Evolutionary conservation across 352 stramenopile genomes (phyloP).

Genomic region (Poterioochromonas sp.): DNA sequence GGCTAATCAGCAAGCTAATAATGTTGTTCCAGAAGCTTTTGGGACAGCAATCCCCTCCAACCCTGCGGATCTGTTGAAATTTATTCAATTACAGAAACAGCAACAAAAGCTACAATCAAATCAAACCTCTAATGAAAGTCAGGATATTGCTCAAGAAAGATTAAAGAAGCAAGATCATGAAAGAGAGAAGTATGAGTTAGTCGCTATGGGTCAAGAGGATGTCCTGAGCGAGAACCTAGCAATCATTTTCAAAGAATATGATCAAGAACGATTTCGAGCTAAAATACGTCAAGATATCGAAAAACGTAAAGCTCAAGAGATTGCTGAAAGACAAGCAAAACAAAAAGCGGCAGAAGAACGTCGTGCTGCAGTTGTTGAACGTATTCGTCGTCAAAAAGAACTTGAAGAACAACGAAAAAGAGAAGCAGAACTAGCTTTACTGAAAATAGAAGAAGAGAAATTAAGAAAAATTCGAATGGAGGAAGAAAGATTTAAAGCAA

Average conservation of each 20-base stretch:
- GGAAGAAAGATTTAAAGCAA: background rate
- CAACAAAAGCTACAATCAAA: background rate
- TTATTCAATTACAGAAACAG: conserved; percentile 17
- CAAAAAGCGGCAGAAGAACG: conserved; percentile 7
- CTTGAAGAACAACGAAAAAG: conserved; percentile 2
- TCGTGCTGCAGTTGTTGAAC: conserved; percentile 5
- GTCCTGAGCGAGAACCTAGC: background rate
- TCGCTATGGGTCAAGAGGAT: conserved; percentile 23
- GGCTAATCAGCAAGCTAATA: background rate
- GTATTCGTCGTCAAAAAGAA: conserved; percentile 15
- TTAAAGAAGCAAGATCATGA: background rate
- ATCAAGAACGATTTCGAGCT: background rate
- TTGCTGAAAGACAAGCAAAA: background rate
- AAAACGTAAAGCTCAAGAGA: background rate
- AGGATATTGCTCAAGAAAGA: background rate
- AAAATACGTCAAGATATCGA: conserved; percentile 7
- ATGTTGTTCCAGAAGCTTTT: conserved; percentile 6
- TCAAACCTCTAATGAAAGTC: background rate
- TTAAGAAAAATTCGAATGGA: background rate
- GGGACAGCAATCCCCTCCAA: conserved; percentile 17
- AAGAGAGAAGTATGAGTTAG: background rate
- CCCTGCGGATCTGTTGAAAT: conserved; percentile 6
- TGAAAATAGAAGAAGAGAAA: conserved; percentile 28
- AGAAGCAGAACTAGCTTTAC: conserved; percentile 25
- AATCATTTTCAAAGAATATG: background rate